Base-by-base conservation (phyloP, 768 basidiomycete species). In the Boletus barrowsii region DNA sequence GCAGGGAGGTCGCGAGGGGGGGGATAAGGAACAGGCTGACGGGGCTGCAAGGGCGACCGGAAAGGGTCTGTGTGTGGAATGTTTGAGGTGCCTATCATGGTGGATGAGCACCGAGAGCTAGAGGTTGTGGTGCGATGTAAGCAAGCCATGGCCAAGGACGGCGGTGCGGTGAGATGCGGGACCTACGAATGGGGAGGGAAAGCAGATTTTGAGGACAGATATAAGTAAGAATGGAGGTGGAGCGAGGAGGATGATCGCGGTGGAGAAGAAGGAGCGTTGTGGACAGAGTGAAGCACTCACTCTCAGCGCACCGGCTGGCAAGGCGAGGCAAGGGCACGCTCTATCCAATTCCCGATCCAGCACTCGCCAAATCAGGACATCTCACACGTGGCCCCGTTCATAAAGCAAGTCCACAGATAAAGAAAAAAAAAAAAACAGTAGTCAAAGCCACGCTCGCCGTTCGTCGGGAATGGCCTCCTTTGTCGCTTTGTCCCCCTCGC, bases 281-380 rank as follows among this genome's bases (percentile, higher is more conserved):
- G 64, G 61, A 47, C 40, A 20, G 51, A 55, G 55, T 57, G 51
- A 11, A 11, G 33, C 33, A 35, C 5, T 11, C 33, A 14, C 33
- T 35, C 33, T 35, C 56, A 64, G 60, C 62, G 67, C 67, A 59
- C 65, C 66, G 66, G 65, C 54, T 59, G 64, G 60, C 43, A 52
- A 62, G 67, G 67, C 60, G 68, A 69, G 67, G 67, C 67, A 68
- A 29, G 67, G 67, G 68, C 67, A 69, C 56, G 62, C 65, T 51
- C 62, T 58, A 54, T 62, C 64, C 60, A 52, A 55, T 65, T 62
- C 67, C 67, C 67, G 67, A 67, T 68, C 62, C 55, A 57, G 61
- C 52, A 53, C 41, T 5, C 17, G 1, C 65, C 61, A 52, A 45
- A 57, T 69, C 46, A 10, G 60, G 66, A 15, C 48, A 59, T 29